Evolutionary conservation across 2,329 filamentous ascomycete species (phyloP), one percentile per base, ranked within the genome.

Genomic region (Microdochium trichocladiopsis): DNA sequence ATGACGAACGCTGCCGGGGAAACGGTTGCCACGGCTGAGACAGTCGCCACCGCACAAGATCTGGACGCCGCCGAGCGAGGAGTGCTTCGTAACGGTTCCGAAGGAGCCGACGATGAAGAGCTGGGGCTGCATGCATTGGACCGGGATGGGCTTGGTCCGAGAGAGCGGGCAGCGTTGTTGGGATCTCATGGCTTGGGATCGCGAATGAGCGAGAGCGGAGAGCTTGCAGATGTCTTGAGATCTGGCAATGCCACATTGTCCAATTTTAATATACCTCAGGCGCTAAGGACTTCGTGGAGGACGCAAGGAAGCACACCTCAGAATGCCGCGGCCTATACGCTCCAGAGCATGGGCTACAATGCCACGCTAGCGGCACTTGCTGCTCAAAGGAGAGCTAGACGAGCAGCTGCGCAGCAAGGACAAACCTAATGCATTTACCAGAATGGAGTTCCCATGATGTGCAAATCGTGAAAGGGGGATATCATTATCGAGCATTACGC

Each of bases 11-110:
- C 54, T n/a, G 55, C 66, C 18, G 64, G 63, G 1, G 62, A 65
- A n/a, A 48, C 52, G 37, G 43, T 53, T 28, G 37, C 60, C 9
- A 31, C 57, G 16, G 50, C 57, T 4, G 55, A 52, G 6, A 56
- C 53, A 31, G 50, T 58, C 11, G 51, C 52, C 14, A 59, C 60
- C 4, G 47, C 47, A 8, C 78, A 83, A 59, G 77, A 82, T 56
- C 63, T 78, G 50, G 80, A 83, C 57, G 74, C 76, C 1, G 80
- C 82, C 57, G 80, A 84, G 61, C 72, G 79, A 14, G 80, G 78
- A 2, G 67, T 79, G 8, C 61, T 71, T 41, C 66, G 74, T 52
- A 69, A 71, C 53, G 63, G 66, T 43, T 60, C 70, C 2, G 57
- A 61, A 9, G 53, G 61, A n/a, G 68, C 71, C 50, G 72, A 70